phyloP scores from a whole-genome alignment of 2,329 filamentous ascomycete species.

The Cercospora sp. region DNA sequence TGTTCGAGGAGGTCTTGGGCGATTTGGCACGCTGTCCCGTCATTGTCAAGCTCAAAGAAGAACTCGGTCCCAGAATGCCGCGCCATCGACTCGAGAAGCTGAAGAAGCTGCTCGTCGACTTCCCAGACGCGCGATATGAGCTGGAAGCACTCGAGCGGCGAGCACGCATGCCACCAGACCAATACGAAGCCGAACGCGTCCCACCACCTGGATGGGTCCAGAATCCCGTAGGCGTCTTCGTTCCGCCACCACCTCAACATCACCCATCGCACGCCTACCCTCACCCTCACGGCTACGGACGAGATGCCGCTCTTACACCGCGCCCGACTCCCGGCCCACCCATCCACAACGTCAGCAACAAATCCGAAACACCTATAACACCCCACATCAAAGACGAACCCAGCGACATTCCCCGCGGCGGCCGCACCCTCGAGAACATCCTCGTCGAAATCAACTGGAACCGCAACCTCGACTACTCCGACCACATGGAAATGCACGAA shows the following conservation, averaged over 20 bases:
- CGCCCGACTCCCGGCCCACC: conserved; percentile 4
- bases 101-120: conserved; percentile 12
- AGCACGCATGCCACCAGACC: conserved; percentile 7
- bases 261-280: background rate
- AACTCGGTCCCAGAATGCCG: conserved; percentile 10
- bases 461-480: conserved; percentile 18
- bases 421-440: conserved; percentile 17
- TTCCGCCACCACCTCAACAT: background rate
- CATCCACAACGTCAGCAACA: background rate
- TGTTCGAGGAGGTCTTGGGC: conserved; percentile 14
- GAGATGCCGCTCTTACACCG: conserved; percentile 7
- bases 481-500: conserved; percentile 21
- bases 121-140: conserved; percentile 7
- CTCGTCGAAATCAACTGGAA: conserved; percentile 21
- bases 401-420: background rate
- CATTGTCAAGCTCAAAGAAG: conserved; percentile 9
- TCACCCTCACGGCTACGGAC: background rate
- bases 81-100: conserved; percentile 10
- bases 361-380: background rate
- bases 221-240: conserved; percentile 1
- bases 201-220: conserved; percentile 1
- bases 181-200: background rate
- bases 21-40: conserved; percentile 12
- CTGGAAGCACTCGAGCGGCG: conserved; percentile 12
- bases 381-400: conserved; percentile 10